Conservation (phyloP, 2,329 filamentous ascomycete species). For the Penicillium crustosum region DNA sequence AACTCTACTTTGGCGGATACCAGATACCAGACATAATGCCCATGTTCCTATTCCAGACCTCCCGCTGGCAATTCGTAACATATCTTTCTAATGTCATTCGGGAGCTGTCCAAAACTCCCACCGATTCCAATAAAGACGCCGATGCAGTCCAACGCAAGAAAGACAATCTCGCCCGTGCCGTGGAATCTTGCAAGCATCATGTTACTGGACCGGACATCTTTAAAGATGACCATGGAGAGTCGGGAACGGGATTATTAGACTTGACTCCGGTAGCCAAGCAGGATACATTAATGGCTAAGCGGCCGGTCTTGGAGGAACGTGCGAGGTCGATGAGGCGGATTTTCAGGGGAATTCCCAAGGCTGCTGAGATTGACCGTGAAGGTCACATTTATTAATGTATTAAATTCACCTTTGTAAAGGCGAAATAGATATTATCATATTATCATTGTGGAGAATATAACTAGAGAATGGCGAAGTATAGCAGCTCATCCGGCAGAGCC, state of each 20-base stretch:
- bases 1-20: not conserved
- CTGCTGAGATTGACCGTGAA: slow-evolving; percentile 44
- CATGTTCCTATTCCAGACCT: slow-evolving; percentile 85
- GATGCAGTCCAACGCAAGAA: slow-evolving; percentile 52
- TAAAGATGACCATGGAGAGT: slow-evolving; percentile 61
- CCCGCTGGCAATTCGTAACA: slow-evolving; percentile 71
- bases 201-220: slow-evolving; percentile 82
- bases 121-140: slow-evolving; percentile 44
- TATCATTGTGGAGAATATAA: not conserved
- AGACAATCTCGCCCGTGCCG: slow-evolving; percentile 69
- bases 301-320: slow-evolving; percentile 24
- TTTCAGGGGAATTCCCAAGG: slow-evolving; percentile 65
- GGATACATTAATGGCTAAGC: slow-evolving; percentile 26
- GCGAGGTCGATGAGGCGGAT: slow-evolving; percentile 25
- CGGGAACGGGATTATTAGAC: slow-evolving; percentile 27
- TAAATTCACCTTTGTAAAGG: not conserved
- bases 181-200: slow-evolving; percentile 75
- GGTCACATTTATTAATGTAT: slow-evolving; percentile 36
- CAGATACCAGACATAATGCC: slow-evolving; percentile 83
- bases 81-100: slow-evolving; percentile 67
- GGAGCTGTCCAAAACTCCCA: slow-evolving; percentile 49
- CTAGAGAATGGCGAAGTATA: not conserved
- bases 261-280: slow-evolving; percentile 30
- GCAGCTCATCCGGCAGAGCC: slow-evolving; percentile 3
- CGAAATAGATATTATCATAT: not conserved